Conservation (phyloP, 495 filamentous ascomycete species). For the Apodospora peruviana region DNA sequence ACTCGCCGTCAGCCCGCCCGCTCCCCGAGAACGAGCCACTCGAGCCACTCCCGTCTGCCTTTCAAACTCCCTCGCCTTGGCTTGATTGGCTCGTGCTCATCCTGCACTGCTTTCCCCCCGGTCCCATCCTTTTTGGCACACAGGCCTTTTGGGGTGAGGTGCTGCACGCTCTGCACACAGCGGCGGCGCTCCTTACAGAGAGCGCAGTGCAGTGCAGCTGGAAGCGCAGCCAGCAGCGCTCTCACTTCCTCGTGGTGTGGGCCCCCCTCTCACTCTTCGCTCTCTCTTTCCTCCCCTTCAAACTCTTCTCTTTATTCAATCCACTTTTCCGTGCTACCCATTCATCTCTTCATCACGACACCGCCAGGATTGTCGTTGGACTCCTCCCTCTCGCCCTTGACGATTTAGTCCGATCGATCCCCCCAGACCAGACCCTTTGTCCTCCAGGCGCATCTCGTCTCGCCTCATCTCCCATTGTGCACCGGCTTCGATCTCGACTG, state of each 20-base stretch:
- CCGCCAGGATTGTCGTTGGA: slow-evolving; percentile 11
- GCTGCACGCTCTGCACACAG: background rate
- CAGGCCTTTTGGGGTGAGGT: background rate
- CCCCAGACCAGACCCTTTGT: slow-evolving; percentile 21
- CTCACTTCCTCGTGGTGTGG: slow-evolving; percentile 18
- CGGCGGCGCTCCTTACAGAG: background rate
- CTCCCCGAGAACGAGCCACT: background rate
- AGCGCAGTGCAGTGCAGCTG: slow-evolving; percentile 1
- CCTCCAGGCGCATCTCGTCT: slow-evolving; percentile 26
- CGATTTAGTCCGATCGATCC: slow-evolving; percentile 13
- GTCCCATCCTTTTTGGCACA: slow-evolving; percentile 5
- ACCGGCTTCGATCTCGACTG: slow-evolving; percentile 11
- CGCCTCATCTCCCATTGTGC: slow-evolving; percentile 19
- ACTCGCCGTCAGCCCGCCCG: background rate
- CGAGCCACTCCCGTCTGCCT: background rate
- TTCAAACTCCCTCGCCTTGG: slow-evolving; percentile 6
- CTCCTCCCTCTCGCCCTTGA: slow-evolving; percentile 15
- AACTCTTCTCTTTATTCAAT: slow-evolving; percentile 28
- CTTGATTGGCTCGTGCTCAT: slow-evolving; percentile 16
- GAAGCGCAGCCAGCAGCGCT: slow-evolving; percentile 7
- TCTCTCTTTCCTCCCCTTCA: slow-evolving; percentile 25
- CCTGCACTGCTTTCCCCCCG: slow-evolving; percentile 4
- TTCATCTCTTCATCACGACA: slow-evolving; percentile 13
- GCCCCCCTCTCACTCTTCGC: slow-evolving; percentile 20
- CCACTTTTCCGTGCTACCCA: slow-evolving; percentile 26